phyloP scores from a whole-genome alignment of 2,329 filamentous ascomycete genomes.

The Fusarium avenaceum region DNA sequence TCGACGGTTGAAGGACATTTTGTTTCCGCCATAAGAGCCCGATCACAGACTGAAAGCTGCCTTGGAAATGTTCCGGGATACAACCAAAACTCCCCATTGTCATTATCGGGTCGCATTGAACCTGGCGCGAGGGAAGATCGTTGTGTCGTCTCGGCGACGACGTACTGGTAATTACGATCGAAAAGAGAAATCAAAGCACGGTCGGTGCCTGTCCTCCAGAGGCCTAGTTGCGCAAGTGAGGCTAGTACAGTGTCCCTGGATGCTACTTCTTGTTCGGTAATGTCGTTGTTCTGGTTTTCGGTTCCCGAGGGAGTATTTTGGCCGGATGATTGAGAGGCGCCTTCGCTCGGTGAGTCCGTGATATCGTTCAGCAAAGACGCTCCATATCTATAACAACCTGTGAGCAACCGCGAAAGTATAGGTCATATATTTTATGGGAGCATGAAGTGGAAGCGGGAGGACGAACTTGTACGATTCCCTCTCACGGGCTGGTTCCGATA shows the following conservation, averaged over 20 bases:
- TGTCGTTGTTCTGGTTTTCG: neutral
- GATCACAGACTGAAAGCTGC: constrained; percentile 47
- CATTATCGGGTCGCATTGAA: constrained; percentile 18
- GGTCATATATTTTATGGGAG: neutral
- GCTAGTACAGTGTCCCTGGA: constrained; percentile 57
- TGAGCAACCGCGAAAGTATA: neutral
- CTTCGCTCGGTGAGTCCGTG: constrained; percentile 21
- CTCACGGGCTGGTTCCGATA: constrained; percentile 33
- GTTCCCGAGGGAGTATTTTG: neutral
- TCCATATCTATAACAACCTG: constrained; percentile 21
- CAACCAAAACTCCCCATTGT: constrained; percentile 39
- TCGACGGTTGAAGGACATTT: neutral
- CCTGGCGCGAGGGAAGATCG: constrained; percentile 55
- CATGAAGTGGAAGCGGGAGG: neutral
- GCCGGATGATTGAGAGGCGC: constrained; percentile 5
- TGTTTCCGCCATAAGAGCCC: constrained; percentile 39
- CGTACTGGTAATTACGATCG: constrained; percentile 61
- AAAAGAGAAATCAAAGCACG: constrained; percentile 66
- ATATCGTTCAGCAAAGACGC: constrained; percentile 28
- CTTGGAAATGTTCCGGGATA: constrained; percentile 50
- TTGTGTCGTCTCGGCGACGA: constrained; percentile 64
- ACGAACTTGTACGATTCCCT: constrained; percentile 39
- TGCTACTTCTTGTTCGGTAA: neutral
- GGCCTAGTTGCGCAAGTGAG: constrained; percentile 63
- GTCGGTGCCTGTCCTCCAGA: constrained; percentile 57